A percentile compares a stretch with the other conserved stretches of the same genome.
These are phyloP conservation scores for Parasitella parasitica DNA, from an alignment of 371 early-diverging fungal species.

Conservation along the genomic window DNA sequence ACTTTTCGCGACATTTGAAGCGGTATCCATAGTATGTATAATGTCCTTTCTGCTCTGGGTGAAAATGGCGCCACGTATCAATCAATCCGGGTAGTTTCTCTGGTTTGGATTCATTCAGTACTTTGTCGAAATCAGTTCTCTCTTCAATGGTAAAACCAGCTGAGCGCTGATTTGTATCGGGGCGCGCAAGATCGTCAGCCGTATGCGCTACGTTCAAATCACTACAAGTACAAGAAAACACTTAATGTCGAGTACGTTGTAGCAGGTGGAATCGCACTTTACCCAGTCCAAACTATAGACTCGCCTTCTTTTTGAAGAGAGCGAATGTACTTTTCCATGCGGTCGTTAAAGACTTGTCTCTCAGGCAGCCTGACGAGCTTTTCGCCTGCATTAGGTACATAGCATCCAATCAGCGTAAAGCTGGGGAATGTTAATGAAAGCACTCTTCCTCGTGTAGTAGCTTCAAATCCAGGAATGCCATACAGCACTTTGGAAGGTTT, in stretches of 20 bases:
- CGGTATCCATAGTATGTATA: slow-evolving; percentile 87
- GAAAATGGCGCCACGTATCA: slow-evolving; percentile 78
- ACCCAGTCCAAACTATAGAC: slow-evolving; percentile 84
- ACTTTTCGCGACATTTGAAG: slow-evolving; percentile 69
- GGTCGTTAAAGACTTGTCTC: slow-evolving; percentile 66
- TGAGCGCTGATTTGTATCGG: slow-evolving; percentile 72
- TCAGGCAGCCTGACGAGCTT: slow-evolving; percentile 67
- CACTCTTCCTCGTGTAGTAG: slow-evolving; percentile 69
- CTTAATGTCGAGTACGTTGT: background rate
- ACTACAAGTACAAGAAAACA: slow-evolving; percentile 21
- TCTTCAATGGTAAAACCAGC: slow-evolving; percentile 90
- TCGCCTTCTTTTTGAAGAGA: slow-evolving; percentile 68
- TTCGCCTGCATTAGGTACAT: slow-evolving; percentile 84
- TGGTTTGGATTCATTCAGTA: slow-evolving; percentile 47
- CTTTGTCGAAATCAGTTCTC: slow-evolving; percentile 69
- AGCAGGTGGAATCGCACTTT: background rate
- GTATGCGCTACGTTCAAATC: slow-evolving; percentile 91
- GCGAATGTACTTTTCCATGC: slow-evolving; percentile 69
- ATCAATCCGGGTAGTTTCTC: slow-evolving; percentile 52
- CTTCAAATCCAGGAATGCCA: slow-evolving; percentile 59
- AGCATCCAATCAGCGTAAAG: slow-evolving; percentile 72
- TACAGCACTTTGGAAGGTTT: slow-evolving; percentile 68
- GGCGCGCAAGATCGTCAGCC: slow-evolving; percentile 80
- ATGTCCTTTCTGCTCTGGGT: slow-evolving; percentile 65
- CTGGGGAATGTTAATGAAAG: slow-evolving; percentile 70